Conservation (phyloP, 2,329 filamentous ascomycete species). For the Stachybotrys echinatus region DNA sequence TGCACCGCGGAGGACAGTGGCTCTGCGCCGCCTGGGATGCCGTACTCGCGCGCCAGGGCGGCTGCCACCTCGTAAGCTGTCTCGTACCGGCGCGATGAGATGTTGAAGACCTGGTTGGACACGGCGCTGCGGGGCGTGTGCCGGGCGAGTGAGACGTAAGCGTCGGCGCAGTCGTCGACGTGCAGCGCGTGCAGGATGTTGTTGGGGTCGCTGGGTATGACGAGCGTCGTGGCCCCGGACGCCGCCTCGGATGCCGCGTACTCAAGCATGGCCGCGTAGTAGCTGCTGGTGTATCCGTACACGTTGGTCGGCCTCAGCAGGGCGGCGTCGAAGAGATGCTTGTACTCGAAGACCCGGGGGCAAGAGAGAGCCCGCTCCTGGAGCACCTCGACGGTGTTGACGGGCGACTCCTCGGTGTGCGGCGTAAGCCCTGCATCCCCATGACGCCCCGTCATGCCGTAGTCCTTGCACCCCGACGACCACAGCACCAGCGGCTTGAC, state of each 20-base stretch:
- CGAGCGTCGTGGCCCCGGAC: conserved; percentile 15
- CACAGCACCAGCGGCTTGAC: conserved; percentile 36
- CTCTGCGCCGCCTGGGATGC: conserved; percentile 21
- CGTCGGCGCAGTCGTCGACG: conserved; percentile 43
- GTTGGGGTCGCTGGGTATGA: conserved; percentile 25
- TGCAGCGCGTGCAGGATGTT: conserved; percentile 41
- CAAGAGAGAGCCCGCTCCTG: conserved; percentile 25
- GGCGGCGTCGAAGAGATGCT: conserved; percentile 33
- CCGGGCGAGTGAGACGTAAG: conserved; percentile 38
- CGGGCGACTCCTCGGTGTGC: conserved; percentile 36
- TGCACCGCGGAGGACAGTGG: conserved; percentile 15
- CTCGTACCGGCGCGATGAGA: conserved; percentile 38
- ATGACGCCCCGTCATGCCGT: conserved; percentile 31
- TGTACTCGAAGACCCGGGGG: conserved; percentile 29
- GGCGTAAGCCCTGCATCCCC: conserved; percentile 27
- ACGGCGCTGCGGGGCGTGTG: conserved; percentile 24
- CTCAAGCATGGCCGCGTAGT: conserved; percentile 33
- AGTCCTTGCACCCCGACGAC: conserved; percentile 46
- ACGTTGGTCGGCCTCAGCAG: conserved; percentile 41
- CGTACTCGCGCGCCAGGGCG: conserved; percentile 35
- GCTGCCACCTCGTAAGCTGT: conserved; percentile 31
- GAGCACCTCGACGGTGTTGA: conserved; percentile 21
- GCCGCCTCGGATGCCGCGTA: conserved; percentile 19
- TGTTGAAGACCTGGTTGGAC: conserved; percentile 36
- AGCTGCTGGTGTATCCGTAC: conserved; percentile 39